Conservation (phyloP, 257 asterid genomes). For the Nicotiana attenuata region DNA sequence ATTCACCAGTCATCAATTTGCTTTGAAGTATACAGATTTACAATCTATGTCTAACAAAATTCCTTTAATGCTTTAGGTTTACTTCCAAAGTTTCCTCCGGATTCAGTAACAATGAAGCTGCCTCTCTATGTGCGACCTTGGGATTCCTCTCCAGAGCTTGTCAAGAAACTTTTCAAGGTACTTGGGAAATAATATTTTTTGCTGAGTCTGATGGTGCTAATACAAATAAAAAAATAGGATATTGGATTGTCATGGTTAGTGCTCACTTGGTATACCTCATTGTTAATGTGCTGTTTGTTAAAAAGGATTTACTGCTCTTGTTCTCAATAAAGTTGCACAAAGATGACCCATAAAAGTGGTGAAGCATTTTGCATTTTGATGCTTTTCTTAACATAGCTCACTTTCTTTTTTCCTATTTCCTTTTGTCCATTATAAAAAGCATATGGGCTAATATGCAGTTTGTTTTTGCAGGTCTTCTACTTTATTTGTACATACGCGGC, state of each 20-base stretch:
- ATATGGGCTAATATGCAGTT: constrained; percentile 3
- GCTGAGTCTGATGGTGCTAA: neutral
- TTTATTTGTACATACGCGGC: constrained; percentile 76
- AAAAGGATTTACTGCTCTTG: neutral
- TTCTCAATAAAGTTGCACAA: neutral
- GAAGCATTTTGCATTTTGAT: neutral
- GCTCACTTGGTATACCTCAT: neutral
- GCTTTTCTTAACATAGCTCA: constrained; percentile 9
- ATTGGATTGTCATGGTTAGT: neutral
- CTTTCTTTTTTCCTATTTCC: neutral
- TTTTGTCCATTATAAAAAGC: neutral
- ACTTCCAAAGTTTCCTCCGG: constrained; percentile 93
- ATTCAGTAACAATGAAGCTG: constrained; percentile 67
- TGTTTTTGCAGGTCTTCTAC: constrained; percentile 63
- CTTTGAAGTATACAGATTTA: neutral
- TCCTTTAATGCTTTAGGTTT: constrained; percentile 44
- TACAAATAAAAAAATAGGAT: neutral
- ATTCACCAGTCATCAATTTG: neutral
- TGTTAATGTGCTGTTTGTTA: neutral
- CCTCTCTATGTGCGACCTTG: constrained; percentile 79
- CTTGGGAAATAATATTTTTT: constrained; percentile 13
- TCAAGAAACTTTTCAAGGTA: constrained; percentile 94
- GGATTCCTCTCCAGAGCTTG: constrained; percentile 80
- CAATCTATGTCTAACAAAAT: neutral
- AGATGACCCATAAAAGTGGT: neutral